Evolutionary conservation across 2,329 filamentous ascomycete species (phyloP).

Genomic region (Colletotrichum agaves): DNA sequence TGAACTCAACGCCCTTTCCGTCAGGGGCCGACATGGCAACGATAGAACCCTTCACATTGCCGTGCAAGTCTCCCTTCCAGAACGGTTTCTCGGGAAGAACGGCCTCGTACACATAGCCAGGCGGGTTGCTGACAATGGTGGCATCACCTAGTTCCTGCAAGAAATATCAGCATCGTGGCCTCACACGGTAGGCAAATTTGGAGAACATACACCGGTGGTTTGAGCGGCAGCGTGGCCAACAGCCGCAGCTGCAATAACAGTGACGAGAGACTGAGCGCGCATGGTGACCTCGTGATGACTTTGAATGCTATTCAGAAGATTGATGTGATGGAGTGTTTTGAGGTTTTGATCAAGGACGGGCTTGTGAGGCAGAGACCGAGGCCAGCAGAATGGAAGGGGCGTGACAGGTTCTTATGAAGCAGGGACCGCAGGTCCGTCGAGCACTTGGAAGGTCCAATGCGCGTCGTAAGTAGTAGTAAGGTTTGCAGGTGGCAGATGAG

Average conservation of each 20-base stretch:
- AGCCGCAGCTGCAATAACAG: constrained; percentile 44
- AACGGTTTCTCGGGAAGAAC: constrained; percentile 64
- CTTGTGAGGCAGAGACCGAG: neutral
- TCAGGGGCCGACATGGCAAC: constrained; percentile 56
- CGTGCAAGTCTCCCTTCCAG: constrained; percentile 59
- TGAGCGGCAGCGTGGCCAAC: constrained; percentile 44
- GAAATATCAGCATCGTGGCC: neutral
- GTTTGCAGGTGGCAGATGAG: neutral
- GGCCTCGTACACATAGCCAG: constrained; percentile 64
- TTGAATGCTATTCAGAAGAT: neutral
- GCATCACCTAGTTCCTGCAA: constrained; percentile 59
- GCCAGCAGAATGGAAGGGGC: constrained; percentile 2
- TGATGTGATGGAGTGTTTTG: neutral
- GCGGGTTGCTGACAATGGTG: constrained; percentile 64
- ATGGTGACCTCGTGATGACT: constrained; percentile 33
- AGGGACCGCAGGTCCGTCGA: neutral
- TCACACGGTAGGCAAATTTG: neutral
- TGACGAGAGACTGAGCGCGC: constrained; percentile 40
- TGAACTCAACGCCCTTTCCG: constrained; percentile 66
- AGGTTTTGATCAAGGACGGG: constrained; percentile 9
- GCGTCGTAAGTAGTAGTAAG: neutral
- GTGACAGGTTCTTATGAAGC: constrained; percentile 28
- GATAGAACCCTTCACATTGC: constrained; percentile 66
- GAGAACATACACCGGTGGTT: constrained; percentile 37
- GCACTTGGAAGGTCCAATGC: neutral